Percentiles rank a stretch among this genome's conserved stretches.
These are phyloP conservation scores for Colletotrichum nymphaeae DNA, from an alignment of 2,329 filamentous ascomycete genomes.

Conservation along the genomic window DNA sequence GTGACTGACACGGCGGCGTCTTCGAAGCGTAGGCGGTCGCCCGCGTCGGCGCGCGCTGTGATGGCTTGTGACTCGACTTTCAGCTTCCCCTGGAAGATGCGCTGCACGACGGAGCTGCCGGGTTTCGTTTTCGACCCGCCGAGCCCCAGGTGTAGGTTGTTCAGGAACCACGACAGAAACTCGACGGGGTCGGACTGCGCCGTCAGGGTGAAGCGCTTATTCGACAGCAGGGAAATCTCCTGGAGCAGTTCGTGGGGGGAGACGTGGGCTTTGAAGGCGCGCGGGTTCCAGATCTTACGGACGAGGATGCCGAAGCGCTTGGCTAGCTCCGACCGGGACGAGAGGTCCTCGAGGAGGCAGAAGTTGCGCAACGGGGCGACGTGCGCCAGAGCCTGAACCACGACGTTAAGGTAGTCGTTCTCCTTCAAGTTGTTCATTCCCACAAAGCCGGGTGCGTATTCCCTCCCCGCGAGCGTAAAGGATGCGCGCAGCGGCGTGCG, in stretches of 20 bases:
- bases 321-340: slow-evolving; percentile 79
- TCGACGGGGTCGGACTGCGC: slow-evolving; percentile 95
- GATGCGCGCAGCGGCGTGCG: slow-evolving; percentile 65
- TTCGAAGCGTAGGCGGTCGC: slow-evolving; percentile 91
- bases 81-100: slow-evolving; percentile 91
- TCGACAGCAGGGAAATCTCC: slow-evolving; percentile 89
- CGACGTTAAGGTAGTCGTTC: slow-evolving; percentile 97
- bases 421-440: slow-evolving; percentile 99
- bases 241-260: slow-evolving; percentile 97
- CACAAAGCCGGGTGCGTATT: slow-evolving; percentile 93
- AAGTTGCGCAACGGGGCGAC: slow-evolving; percentile 91
- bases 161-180: slow-evolving; percentile 97
- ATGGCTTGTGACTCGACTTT: slow-evolving; percentile 95
- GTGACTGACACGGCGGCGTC: slow-evolving; percentile 85
- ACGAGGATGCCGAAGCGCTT: slow-evolving; percentile 90
- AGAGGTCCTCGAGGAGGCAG: slow-evolving; percentile 87
- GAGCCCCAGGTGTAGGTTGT: slow-evolving; percentile 91
- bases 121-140: slow-evolving; percentile 91
- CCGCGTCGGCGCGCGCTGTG: slow-evolving; percentile 87
- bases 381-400: slow-evolving; percentile 91
- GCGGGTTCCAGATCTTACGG: slow-evolving; percentile 97
- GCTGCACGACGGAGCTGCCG: slow-evolving; percentile 86
- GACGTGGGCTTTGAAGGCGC: slow-evolving; percentile 95
- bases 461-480: slow-evolving; percentile 84
- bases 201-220: slow-evolving; percentile 92